Evolutionary conservation across 1,284 basidiomycete genomes (phyloP).

Genomic region (Tilletia walkeri): DNA sequence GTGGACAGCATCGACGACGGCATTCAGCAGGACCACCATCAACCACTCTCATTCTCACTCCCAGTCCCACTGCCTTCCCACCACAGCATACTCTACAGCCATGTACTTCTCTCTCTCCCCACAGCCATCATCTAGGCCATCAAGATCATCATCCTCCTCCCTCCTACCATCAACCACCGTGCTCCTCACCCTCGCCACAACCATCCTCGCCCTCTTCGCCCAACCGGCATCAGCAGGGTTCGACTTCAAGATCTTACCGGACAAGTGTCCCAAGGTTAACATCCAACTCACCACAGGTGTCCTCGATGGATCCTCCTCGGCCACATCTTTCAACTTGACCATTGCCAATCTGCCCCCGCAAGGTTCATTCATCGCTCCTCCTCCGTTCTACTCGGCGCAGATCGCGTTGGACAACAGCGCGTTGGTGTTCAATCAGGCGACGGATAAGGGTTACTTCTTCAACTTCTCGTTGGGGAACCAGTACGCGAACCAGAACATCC

Average conservation of each 20-base stretch:
- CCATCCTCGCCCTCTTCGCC: conserved; percentile 7
- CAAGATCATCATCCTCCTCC: not conserved
- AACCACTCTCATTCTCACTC: not conserved
- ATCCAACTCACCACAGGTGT: conserved; percentile 10
- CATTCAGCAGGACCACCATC: not conserved
- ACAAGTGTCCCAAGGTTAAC: conserved; percentile 6
- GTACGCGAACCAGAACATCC: conserved; percentile 5
- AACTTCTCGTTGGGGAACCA: conserved; percentile 6
- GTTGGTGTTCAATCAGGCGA: not conserved
- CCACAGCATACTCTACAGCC: not conserved
- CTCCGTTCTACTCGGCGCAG: not conserved
- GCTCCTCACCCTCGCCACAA: not conserved
- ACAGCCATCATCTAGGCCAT: not conserved
- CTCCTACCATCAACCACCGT: not conserved
- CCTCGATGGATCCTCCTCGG: conserved; percentile 1
- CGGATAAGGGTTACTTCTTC: conserved; percentile 10
- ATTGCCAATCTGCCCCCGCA: not conserved
- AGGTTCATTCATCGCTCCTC: not conserved
- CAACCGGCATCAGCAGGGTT: not conserved
- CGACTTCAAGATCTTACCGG: conserved; percentile 1
- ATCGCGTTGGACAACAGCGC: not conserved
- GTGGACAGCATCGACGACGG: no score
- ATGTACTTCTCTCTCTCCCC: not conserved
- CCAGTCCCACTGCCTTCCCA: not conserved
- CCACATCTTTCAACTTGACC: conserved; percentile 8